These are phyloP conservation scores for Penicillium angulare DNA, from an alignment of 495 filamentous ascomycete genomes.

Conservation along the genomic window DNA sequence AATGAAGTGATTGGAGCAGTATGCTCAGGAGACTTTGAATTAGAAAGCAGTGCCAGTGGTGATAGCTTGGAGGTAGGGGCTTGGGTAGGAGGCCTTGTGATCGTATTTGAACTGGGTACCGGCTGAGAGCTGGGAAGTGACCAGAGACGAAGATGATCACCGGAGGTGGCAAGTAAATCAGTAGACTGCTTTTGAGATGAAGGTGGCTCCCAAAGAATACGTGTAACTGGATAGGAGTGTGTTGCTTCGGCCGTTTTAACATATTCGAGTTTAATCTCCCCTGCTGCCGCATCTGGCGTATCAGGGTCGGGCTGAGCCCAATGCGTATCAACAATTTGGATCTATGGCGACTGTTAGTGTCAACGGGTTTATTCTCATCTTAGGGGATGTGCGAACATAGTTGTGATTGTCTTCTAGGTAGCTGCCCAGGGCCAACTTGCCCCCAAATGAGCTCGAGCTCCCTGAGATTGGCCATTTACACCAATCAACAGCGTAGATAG, in stretches of 20 bases:
- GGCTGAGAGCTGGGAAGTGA: conserved; percentile 67
- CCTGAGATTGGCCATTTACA: conserved; percentile 93
- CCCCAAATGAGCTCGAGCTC: conserved; percentile 63
- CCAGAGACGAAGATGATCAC: conserved; percentile 95
- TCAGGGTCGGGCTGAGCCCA: conserved; percentile 69
- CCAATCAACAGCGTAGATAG: conserved; percentile 96
- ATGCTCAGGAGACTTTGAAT: conserved; percentile 97
- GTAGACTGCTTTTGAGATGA: conserved; percentile 96
- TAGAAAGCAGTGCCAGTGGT: conserved; percentile 88
- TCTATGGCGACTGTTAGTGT: conserved; percentile 57
- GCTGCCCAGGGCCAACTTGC: conserved; percentile 92
- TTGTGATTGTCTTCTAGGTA: conserved; percentile 98
- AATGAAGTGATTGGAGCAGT: conserved; percentile 94
- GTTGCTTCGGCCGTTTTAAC: conserved; percentile 95
- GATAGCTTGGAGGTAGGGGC: conserved; percentile 79
- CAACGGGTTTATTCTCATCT: not conserved
- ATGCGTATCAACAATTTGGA: conserved; percentile 94
- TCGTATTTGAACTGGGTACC: conserved; percentile 60
- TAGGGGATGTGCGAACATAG: conserved; percentile 59
- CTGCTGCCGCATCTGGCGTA: conserved; percentile 59
- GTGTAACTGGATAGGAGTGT: conserved; percentile 95
- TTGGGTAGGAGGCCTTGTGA: conserved; percentile 64
- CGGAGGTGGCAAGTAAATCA: conserved; percentile 92
- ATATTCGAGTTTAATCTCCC: conserved; percentile 80
- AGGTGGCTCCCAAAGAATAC: conserved; percentile 95